Evolutionary conservation across 805 yeast species (phyloP), one percentile per base, ranked within the genome.

Genomic region (Scheffersomyces stipitis): DNA sequence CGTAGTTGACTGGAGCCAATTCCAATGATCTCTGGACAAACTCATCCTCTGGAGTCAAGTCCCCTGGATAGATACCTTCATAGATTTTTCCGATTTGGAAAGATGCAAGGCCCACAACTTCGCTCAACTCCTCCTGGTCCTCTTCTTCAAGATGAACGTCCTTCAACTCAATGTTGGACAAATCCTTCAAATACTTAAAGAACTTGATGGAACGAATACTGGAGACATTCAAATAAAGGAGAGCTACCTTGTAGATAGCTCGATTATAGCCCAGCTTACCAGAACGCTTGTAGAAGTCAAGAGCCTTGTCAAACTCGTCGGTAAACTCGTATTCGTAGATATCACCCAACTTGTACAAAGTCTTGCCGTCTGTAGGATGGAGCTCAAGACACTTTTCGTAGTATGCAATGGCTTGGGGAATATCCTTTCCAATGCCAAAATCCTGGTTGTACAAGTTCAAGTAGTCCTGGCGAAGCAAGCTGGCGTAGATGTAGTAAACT

Each of bases 61-160:
- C 71, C 4, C 71, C 72, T 4, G 75, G 73, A 44, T 69, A 69
- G 9, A 66, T 58, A 1, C 75, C 75, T 50, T 69, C 75, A 44
- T 66, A 66, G 27, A 69, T 57, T 36, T 58, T 58, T 3, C 72
- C 75, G 38, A 69, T 51, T 45, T 69, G 70, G 50, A 50, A 67
- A 33, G 60, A 58, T 2, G 74, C 69, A 45, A 56, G 51, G 0
- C 71, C 75, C 18, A 69, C 59, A 15, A 69, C 60, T 38, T 69
- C 70, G 29, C 58, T 61, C 31, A 69, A 54, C 47, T 69, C 74
- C 28, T 65, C 67, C 30, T 54, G 51, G 41, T 69, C 74, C 13
- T 63, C 69, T 6, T 58, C 69, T 15, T 52, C 54, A 34, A 66
- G 54, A 32, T 58, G 52, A 15, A 64, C 56, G 22, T 64, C 69